Percentiles rank a stretch among this genome's conserved stretches.
Evolutionary conservation across 2,329 filamentous ascomycete genomes (phyloP).

Genomic region (Trichoderma lentiforme): DNA sequence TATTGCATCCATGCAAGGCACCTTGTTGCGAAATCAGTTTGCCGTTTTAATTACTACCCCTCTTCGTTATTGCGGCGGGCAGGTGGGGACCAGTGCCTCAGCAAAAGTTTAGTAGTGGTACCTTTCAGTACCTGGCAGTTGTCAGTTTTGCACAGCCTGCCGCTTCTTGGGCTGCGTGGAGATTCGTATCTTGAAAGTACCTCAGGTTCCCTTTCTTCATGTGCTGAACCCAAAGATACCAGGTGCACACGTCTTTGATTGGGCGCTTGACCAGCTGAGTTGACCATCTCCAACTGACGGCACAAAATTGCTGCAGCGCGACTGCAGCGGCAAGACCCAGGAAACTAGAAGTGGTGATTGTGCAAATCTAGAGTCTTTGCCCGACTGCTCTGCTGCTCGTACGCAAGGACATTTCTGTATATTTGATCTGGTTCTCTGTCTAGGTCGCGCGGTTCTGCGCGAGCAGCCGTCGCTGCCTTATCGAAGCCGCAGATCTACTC

Average conservation of each 20-base stretch:
- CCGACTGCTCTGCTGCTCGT: not conserved
- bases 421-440: not conserved
- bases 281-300: constrained; percentile 9
- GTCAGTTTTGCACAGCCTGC: not conserved
- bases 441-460: constrained; percentile 13
- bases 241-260: not conserved
- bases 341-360: not conserved
- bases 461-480: constrained; percentile 10
- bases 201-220: not conserved
- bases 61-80: not conserved
- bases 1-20: not conserved
- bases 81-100: not conserved
- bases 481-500: not conserved
- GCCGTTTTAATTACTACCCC: constrained; percentile 2
- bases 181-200: not conserved
- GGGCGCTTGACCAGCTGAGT: not conserved
- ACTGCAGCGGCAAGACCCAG: constrained; percentile 1
- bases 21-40: not conserved
- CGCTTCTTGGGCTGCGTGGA: not conserved
- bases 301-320: constrained; percentile 10
- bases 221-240: not conserved
- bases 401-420: too few species aligned
- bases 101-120: not conserved
- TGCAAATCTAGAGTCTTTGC: not conserved
- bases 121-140: not conserved